Evolutionary conservation across 2,329 filamentous ascomycete genomes (phyloP).

Genomic region (Periconia sp.): DNA sequence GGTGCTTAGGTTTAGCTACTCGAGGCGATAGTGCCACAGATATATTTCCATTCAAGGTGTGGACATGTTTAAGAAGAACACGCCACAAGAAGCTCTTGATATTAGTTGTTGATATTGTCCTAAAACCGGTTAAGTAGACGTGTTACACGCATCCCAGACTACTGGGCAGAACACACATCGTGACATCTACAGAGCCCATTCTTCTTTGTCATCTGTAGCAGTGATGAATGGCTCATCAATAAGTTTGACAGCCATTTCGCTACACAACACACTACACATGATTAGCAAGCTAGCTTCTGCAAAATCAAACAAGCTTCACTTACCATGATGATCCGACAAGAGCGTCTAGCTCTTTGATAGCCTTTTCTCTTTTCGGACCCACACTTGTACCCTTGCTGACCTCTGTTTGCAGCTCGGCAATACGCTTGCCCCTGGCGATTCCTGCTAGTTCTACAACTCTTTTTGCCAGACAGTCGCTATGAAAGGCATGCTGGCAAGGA

Average conservation of each 20-base stretch:
- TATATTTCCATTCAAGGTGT: no score
- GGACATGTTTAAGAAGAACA: no score
- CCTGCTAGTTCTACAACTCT: constrained; percentile 83
- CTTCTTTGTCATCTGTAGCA: constrained; percentile 69
- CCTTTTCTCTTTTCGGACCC: constrained; percentile 73
- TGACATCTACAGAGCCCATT: constrained; percentile 66
- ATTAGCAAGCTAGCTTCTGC: constrained; percentile 16
- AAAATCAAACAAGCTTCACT: constrained; percentile 32
- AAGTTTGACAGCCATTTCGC: constrained; percentile 90
- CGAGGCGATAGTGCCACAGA: no score
- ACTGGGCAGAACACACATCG: no score
- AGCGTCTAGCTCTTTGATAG: constrained; percentile 87
- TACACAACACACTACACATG: constrained; percentile 75
- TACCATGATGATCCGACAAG: constrained; percentile 88
- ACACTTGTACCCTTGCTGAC: constrained; percentile 74
- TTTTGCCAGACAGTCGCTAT: constrained; percentile 88
- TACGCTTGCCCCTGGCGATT: constrained; percentile 72
- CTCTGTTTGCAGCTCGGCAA: constrained; percentile 81
- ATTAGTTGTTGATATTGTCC: no score
- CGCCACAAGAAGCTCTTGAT: no score
- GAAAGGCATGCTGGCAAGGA: constrained; percentile 96
- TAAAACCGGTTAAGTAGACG: no score
- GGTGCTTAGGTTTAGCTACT: no score
- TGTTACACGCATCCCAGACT: no score
- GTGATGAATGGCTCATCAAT: constrained; percentile 92